Base-by-base conservation (phyloP, 345 rosid genomes). In the Acer negundo region DNA sequence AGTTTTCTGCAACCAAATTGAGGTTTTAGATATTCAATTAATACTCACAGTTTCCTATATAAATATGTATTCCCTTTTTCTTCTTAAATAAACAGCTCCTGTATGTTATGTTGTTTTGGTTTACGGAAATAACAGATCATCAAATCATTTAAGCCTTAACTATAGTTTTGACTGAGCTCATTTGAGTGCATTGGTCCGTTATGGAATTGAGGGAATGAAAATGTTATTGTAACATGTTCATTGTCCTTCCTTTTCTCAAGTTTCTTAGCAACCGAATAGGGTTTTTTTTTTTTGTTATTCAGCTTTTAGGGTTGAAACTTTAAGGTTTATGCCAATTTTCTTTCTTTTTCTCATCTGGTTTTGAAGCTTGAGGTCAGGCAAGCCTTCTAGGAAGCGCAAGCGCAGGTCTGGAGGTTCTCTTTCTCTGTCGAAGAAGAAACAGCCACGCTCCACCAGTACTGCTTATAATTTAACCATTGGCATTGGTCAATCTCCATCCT, bases 331-430 rank as follows among this genome's bases (percentile, higher is more conserved):
- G n/a, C 22, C 31, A 53, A 17, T 35, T 58, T n/a, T 5, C 31
- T n/a, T 62, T 55, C 15, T 19, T 23, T 72, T 71, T 55, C 26
- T 62, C 67, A 82, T 55, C 2, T 61, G 81, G 12, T 69, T 75
- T 83, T 83, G 82, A 84, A 97, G 99, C 83, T 79, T 89, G 86
- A 86, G 72, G 70, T 88, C 90, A 0, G 97, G 94, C 67, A 97
- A 92, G 83, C 86, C 90, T 62, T 86, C 87, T 69, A 86, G 98
- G 80, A 97, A 94, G 88, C 90, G 94, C 69, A 97, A 90, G 78
- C 96, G 98, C 56, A 97, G 88, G 83, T 80, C 74, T 75, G 90
- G 89, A 53, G 89, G 82, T 71, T 79, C 88, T 78, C 79, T 81
- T 73, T 77, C 84, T 63, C 96, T 85, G 82, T 75, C 87, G 13